Conservation (phyloP, 2,329 filamentous ascomycete genomes). For the Monilinia aucupariae region DNA sequence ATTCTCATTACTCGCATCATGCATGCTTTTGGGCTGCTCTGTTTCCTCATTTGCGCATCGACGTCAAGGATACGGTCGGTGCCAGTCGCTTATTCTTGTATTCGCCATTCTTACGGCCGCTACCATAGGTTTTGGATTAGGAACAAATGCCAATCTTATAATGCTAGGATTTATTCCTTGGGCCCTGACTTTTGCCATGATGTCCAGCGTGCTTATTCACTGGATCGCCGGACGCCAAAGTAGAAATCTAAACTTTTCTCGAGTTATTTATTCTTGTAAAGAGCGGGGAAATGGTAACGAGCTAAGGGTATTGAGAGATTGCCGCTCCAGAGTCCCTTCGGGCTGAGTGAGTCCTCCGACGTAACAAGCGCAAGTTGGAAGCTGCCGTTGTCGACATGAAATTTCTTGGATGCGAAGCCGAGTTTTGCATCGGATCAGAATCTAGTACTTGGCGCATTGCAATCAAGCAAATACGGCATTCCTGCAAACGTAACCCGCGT, state of each 20-base stretch:
- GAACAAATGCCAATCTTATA: slow-evolving; percentile 33
- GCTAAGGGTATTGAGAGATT: background rate
- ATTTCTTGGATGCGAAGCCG: background rate
- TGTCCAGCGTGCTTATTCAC: slow-evolving; percentile 33
- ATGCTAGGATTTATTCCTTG: slow-evolving; percentile 37
- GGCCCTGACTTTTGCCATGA: slow-evolving; percentile 38
- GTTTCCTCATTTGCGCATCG: slow-evolving; percentile 38
- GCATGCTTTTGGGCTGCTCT: slow-evolving; percentile 36
- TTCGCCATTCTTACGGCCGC: slow-evolving; percentile 27
- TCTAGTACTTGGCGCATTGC: background rate
- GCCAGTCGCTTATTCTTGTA: slow-evolving; percentile 35
- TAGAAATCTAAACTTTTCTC: background rate
- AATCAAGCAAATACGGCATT: background rate
- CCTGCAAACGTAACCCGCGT: background rate
- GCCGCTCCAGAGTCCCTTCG: background rate
- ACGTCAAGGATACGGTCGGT: slow-evolving; percentile 32
- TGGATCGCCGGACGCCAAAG: slow-evolving; percentile 16
- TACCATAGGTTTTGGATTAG: slow-evolving; percentile 28
- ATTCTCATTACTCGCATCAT: slow-evolving; percentile 35
- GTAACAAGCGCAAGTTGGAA: background rate
- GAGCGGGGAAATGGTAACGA: background rate
- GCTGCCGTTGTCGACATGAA: background rate
- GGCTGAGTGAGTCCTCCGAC: background rate
- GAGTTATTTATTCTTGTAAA: background rate
- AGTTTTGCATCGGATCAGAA: background rate